phyloP scores from a whole-genome alignment of 2,329 filamentous ascomycete species.

The Nemania serpens region DNA sequence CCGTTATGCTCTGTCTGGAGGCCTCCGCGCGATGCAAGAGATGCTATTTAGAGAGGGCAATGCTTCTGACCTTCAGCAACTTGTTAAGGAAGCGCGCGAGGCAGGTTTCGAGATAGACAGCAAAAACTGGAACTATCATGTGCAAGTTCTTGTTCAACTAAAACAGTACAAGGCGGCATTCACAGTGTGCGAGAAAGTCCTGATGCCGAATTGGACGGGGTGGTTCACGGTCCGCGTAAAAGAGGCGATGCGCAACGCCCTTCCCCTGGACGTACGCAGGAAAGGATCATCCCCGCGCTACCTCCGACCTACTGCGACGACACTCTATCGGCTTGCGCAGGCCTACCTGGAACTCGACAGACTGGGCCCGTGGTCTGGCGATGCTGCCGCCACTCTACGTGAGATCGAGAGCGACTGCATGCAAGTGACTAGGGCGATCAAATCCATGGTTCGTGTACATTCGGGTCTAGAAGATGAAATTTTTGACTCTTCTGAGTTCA shows the following conservation, averaged over 20 bases:
- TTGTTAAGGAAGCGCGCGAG: slow-evolving; percentile 60
- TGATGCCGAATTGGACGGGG: slow-evolving; percentile 80
- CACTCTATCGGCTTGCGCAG: slow-evolving; percentile 54
- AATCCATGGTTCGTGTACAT: slow-evolving; percentile 39
- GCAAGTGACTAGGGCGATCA: slow-evolving; percentile 38
- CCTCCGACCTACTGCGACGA: slow-evolving; percentile 49
- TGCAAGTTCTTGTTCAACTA: slow-evolving; percentile 68
- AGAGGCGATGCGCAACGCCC: slow-evolving; percentile 34
- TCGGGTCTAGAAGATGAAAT: slow-evolving; percentile 37
- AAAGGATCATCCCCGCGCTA: slow-evolving; percentile 44
- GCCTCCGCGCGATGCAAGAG: slow-evolving; percentile 56
- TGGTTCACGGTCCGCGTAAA: slow-evolving; percentile 56
- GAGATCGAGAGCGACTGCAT: slow-evolving; percentile 47
- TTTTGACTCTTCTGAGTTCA: slow-evolving; percentile 26
- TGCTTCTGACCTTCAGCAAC: slow-evolving; percentile 51
- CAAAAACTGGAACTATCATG: slow-evolving; percentile 79
- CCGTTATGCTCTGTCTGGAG: slow-evolving; percentile 58
- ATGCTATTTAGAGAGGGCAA: slow-evolving; percentile 49
- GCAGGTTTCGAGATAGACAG: slow-evolving; percentile 76
- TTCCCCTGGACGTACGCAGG: slow-evolving; percentile 48
- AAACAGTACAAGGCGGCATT: slow-evolving; percentile 71
- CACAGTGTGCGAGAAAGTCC: slow-evolving; percentile 70
- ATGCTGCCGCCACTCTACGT: slow-evolving; percentile 47
- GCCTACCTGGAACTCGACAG: slow-evolving; percentile 56
- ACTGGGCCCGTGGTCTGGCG: slow-evolving; percentile 53